A percentile compares a stretch with the other conserved stretches of the same genome.
Evolutionary conservation across 345 rosid genomes (phyloP).

Genomic region (Pugionium cornutum): DNA sequence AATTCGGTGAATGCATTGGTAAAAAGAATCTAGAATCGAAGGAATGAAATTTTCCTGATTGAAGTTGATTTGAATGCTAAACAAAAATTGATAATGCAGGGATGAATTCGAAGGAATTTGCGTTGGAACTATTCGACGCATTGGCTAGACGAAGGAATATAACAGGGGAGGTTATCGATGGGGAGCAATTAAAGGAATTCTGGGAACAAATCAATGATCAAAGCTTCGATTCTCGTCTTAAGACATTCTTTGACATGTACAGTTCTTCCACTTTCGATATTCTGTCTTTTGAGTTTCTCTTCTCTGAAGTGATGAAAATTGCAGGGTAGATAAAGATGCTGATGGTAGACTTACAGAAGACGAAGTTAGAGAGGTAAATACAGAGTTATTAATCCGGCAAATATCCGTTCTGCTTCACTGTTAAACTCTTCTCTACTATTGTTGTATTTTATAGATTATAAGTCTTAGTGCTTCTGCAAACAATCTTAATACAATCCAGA

Average conservation of each 20-base stretch:
- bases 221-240: conserved; percentile 77
- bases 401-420: neutral
- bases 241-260: conserved; percentile 77
- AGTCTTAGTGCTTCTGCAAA: conserved; percentile 80
- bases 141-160: conserved; percentile 60
- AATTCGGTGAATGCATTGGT: conserved; percentile 76
- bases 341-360: conserved; percentile 78
- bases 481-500: conserved; percentile 60
- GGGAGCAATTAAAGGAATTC: conserved; percentile 55
- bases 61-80: neutral
- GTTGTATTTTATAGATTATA: conserved; percentile 52
- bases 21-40: neutral
- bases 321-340: conserved; percentile 87
- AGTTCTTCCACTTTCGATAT: neutral
- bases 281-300: neutral
- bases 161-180: conserved; percentile 52
- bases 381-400: too few species aligned
- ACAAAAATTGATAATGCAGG: conserved; percentile 38
- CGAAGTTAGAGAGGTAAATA: conserved; percentile 68
- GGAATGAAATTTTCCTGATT: too few species aligned
- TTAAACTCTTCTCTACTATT: conserved; percentile 11
- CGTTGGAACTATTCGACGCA: conserved; percentile 64
- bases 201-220: conserved; percentile 81
- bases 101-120: conserved; percentile 78
- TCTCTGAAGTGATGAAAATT: conserved; percentile 6